These are phyloP conservation scores for Arabidopsis thaliana DNA, from an alignment of 345 rosid genomes.

Conservation along the genomic window DNA sequence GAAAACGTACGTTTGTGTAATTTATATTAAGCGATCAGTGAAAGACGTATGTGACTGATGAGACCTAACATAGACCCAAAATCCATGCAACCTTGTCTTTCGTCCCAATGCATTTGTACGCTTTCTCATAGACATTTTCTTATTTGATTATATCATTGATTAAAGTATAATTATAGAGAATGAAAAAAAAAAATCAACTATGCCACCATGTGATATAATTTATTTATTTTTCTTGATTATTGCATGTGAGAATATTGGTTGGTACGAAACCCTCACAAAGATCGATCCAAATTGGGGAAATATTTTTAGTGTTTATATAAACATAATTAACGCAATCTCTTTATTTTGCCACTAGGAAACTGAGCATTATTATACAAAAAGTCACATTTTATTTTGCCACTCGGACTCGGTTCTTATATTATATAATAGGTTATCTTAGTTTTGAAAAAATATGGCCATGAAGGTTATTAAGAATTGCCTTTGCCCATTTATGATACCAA, in stretches of 20 bases:
- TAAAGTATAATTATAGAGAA: neutral
- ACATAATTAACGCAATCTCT: neutral
- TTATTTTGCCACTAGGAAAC: neutral
- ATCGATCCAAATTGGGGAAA: neutral
- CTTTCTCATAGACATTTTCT: slow-evolving; percentile 45
- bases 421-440: too few relatives aligned
- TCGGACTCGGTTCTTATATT: neutral
- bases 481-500: neutral
- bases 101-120: slow-evolving; percentile 62
- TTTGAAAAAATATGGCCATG: neutral
- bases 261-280: slow-evolving; percentile 22
- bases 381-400: neutral
- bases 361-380: neutral
- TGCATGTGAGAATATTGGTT: slow-evolving; percentile 34
- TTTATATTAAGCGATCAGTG: neutral
- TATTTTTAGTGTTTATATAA: neutral
- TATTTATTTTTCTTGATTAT: neutral
- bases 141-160: neutral
- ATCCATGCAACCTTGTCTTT: slow-evolving; percentile 43
- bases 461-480: neutral
- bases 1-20: slow-evolving; percentile 42
- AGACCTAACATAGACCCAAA: slow-evolving; percentile 55
- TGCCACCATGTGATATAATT: neutral
- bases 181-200: neutral
- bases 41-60: slow-evolving; percentile 38